phyloP scores from a whole-genome alignment of 257 asterid species.

The Solanum megistacrolobum region DNA sequence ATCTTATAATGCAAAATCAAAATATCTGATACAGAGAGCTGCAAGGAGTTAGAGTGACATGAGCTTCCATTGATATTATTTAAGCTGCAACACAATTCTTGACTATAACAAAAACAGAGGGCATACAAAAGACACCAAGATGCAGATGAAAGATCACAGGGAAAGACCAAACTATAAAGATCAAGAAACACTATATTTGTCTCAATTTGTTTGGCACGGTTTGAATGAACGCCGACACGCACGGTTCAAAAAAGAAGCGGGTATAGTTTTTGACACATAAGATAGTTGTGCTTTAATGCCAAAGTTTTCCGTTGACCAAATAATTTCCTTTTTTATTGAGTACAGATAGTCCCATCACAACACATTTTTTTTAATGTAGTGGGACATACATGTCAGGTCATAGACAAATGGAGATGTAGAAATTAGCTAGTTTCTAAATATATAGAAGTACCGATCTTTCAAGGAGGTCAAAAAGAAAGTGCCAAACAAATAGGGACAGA shows the following conservation, averaged over 20 bases:
- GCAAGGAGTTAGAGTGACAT: background rate
- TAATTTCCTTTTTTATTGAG: background rate
- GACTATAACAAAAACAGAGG: background rate
- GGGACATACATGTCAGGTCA: background rate
- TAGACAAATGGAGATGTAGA: background rate
- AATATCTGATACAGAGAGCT: background rate
- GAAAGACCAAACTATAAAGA: background rate
- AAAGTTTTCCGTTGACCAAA: background rate
- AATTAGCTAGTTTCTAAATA: background rate
- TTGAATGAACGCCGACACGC: background rate
- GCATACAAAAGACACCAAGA: background rate
- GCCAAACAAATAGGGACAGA: background rate
- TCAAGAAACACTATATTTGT: background rate
- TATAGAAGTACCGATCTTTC: background rate
- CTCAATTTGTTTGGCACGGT: background rate
- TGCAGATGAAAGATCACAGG: background rate
- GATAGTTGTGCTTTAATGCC: background rate
- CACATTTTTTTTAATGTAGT: background rate
- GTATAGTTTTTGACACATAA: background rate
- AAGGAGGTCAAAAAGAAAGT: background rate
- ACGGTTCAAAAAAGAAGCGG: background rate
- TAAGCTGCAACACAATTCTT: background rate
- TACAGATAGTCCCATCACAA: no score
- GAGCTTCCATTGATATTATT: background rate
- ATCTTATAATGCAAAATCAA: background rate